Evolutionary conservation across 2,329 filamentous ascomycete species (phyloP).

Genomic region (Ascosphaera apis): DNA sequence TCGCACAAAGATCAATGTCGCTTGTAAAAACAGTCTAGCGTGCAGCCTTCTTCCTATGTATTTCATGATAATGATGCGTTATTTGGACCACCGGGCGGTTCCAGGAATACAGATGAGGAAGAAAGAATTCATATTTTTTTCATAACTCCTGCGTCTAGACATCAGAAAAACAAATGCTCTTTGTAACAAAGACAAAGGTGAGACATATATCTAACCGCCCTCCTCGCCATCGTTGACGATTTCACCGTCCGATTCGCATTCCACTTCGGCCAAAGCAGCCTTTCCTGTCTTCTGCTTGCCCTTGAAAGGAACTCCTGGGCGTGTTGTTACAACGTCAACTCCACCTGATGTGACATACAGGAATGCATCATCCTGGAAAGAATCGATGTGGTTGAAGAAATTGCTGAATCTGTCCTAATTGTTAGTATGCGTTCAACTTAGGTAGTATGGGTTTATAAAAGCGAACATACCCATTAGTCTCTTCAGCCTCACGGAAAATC

Average conservation of each 20-base stretch:
- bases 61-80: too few relatives aligned
- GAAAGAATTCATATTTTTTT: neutral
- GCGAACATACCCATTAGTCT: constrained; percentile 53
- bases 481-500: constrained; percentile 77
- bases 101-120: neutral
- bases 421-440: neutral
- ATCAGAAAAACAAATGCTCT: neutral
- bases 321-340: constrained; percentile 30
- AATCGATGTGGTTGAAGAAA: constrained; percentile 61
- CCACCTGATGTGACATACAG: constrained; percentile 51
- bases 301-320: constrained; percentile 2
- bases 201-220: constrained; percentile 4
- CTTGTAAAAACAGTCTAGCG: too few relatives aligned
- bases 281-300: constrained; percentile 7
- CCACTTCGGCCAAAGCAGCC: constrained; percentile 12
- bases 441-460: constrained; percentile 2
- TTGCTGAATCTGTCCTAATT: constrained; percentile 37
- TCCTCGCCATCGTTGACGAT: constrained; percentile 7
- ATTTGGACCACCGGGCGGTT: too few relatives aligned
- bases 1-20: too few relatives aligned
- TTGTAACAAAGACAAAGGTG: too few relatives aligned
- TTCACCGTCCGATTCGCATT: constrained; percentile 9
- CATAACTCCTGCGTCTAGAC: neutral
- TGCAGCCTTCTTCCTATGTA: too few relatives aligned
- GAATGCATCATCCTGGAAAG: constrained; percentile 48